Evolutionary conservation across 2,329 filamentous ascomycete genomes (phyloP), one percentile per base, ranked within the genome.

Genomic region (Trichoderma atroviride): DNA sequence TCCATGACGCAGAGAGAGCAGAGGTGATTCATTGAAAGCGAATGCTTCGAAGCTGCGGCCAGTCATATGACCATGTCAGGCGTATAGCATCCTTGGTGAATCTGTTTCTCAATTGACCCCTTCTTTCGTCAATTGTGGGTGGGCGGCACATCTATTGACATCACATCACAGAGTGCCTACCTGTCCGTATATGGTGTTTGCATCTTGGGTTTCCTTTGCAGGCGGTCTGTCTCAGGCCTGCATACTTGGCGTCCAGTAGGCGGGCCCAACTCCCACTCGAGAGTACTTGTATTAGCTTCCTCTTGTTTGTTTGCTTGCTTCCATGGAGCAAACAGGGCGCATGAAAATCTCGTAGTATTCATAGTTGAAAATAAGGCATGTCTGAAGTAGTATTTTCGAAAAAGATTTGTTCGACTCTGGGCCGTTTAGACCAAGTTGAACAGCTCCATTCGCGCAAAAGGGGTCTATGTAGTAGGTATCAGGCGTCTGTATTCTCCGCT

Each of bases 201-300:
- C 53, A 27, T 50, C 53, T 47, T n/a, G n/a, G 35, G 27, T 13
- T 29, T 29, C 63, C 16, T 65, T 56, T 33, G 50, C 50, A 56
- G 52, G 37, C 35, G 62, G 52, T 53, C 47, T 47, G 52, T 27
- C 33, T 33, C 50, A 56, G 35, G 29, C 43, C 31, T 65, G 62
- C 62, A 65, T 65, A 43, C 35, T 56, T 65, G 52, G 62, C 62
- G 52, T 56, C 52, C 53, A n/a, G 29, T 29, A 47, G 52, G 62
- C 50, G 10, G 13, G 19, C 22, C 27, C 35, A 13, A 56, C 35
- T 37, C 62, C 19, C 29, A 55, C 7, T 27, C 29, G 13, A 27
- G 52, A 24, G 11, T 47, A 65, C 27, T 4, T 27, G 29, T 31
- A 31, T 56, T 65, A 55, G 61, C 47, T 43, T 65, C 22, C 33